Evolutionary conservation across 345 rosid species (phyloP), one percentile per base, ranked within the genome.

Genomic region (Linum trigynum): DNA sequence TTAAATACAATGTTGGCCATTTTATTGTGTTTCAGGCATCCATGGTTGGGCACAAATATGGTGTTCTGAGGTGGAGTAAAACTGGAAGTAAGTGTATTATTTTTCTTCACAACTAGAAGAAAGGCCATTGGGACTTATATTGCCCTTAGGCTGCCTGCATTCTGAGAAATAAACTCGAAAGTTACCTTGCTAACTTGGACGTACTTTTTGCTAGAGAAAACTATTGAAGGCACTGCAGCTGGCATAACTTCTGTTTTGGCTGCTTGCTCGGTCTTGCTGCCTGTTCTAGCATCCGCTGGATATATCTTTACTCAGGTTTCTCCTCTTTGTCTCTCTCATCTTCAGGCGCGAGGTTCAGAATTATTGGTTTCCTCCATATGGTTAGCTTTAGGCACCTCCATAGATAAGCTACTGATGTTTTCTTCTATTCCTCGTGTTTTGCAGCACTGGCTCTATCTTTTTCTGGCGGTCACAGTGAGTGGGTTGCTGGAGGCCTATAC

Each of bases 401-500:
- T 41, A 41, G 5, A 41, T 8, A 41, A 23, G 0, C 32, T 32
- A 32, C 35, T 2, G 6, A 56, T 56, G 59, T 41, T 41, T 23
- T 23, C 32, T 23, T 23, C 32, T 23, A 23, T 23, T 23, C 32
- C 32, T 60, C 50, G 55, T 65, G 32, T 67, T 67, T 14, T 77
- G 81, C 99, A 90, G 95, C 88, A 86, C 50, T 90, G 97, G 99
- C 72, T 85, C 80, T 83, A 96, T 38, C 82, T 90, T 61, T 73
- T 92, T 63, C 68, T 90, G 9, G 94, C 97, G 0, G 96, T 92
- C 56, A 84, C 80, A 16, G 78, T 82, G 37, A 90, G 95, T 23
- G 96, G 97, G 45, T 77, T 90, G 80, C 79, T 92, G 81, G 97
- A 90, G 83, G 99, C 97, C 58, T 90, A 90, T 81, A 92, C 97